Evolutionary conservation across 805 yeast species (phyloP).

Genomic region (Helenozyma rhizophorensis): DNA sequence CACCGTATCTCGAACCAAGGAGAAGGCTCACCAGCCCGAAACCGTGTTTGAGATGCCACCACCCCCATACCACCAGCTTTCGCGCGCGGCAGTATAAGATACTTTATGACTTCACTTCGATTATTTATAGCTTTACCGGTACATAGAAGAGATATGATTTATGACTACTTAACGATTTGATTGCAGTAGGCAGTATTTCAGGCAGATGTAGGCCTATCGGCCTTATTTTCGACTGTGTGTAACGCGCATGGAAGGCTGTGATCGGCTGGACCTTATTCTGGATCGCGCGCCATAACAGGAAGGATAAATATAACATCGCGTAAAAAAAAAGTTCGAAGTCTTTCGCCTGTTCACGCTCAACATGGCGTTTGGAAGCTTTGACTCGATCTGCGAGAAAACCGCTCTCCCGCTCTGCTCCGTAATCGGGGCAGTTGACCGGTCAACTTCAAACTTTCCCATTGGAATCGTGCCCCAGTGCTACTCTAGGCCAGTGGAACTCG

Average conservation of each 20-base stretch:
- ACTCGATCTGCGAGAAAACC: slow-evolving; percentile 56
- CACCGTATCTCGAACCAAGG: slow-evolving; percentile 1
- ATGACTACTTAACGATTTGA: too few relatives aligned
- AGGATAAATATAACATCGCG: too few relatives aligned
- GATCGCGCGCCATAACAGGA: too few relatives aligned
- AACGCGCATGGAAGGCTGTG: too few relatives aligned
- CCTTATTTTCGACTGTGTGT: too few relatives aligned
- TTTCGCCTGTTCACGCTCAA: too few relatives aligned
- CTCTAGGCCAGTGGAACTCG: slow-evolving; percentile 79
- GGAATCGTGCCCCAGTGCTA: slow-evolving; percentile 80
- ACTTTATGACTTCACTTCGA: slow-evolving; percentile 2
- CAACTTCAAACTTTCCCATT: slow-evolving; percentile 28
- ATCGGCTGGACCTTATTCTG: too few relatives aligned
- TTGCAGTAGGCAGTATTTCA: too few relatives aligned
- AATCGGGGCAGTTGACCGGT: slow-evolving; percentile 39
- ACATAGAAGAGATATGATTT: too few relatives aligned
- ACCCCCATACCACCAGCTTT: slow-evolving; percentile 17
- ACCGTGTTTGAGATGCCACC: slow-evolving; percentile 12
- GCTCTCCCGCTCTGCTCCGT: slow-evolving; percentile 81
- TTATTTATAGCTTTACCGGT: too few relatives aligned
- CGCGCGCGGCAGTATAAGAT: slow-evolving; percentile 7
- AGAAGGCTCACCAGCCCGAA: neutral
- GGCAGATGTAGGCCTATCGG: too few relatives aligned
- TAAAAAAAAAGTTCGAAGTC: neutral
- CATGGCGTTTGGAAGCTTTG: slow-evolving; percentile 69